Base-by-base conservation (phyloP, 345 rosid genomes). In the Sisymbrium altissimum region DNA sequence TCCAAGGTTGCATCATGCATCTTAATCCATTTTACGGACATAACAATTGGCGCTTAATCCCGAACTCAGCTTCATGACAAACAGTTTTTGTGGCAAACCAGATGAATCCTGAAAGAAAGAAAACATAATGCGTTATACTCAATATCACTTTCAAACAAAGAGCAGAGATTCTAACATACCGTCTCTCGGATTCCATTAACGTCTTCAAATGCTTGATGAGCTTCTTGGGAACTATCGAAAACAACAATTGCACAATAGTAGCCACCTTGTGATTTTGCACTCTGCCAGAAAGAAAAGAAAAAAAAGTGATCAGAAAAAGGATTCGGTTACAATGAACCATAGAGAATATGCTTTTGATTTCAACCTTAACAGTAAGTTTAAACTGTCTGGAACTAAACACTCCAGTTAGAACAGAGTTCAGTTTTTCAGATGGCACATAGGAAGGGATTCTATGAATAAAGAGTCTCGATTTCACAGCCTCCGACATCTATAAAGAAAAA, bases 401-500 rank as follows among this genome's bases (percentile, higher is more conserved):
- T 39, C 2, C 53, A 53, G 45, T 81, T 44, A 93, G 75, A 60
- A 76, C 53, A 62, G 35, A 29, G 1, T 35, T 49, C 58, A 93
- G 41, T 11, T 49, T 21, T 25, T 80, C 83, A 17, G 45, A 58
- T 35, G 79, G 74, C 73, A 88, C 78, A 59, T 46, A 29, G 35
- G 52, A 30, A 7, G 98, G 93, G 81, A 92, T 84, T 56, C 71
- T 78, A 68, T 92, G 96, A 13, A 92, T 68, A 19, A 88, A 81
- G 54, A 92, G 82, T 84, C 68, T 90, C 57, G 86, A 82, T 36
- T 44, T 80, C 75, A 82, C 84, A 43, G 60, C 57, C 70, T 81
- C 79, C 32, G 83, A 30, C 64, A 83, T 79, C 95, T 88, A 65
- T 15, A 11, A 2, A 70, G 4, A 53, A 14, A 5, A 11, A 7